Conservation (phyloP, 306 rosid genomes). For the Vigna hirtella region DNA sequence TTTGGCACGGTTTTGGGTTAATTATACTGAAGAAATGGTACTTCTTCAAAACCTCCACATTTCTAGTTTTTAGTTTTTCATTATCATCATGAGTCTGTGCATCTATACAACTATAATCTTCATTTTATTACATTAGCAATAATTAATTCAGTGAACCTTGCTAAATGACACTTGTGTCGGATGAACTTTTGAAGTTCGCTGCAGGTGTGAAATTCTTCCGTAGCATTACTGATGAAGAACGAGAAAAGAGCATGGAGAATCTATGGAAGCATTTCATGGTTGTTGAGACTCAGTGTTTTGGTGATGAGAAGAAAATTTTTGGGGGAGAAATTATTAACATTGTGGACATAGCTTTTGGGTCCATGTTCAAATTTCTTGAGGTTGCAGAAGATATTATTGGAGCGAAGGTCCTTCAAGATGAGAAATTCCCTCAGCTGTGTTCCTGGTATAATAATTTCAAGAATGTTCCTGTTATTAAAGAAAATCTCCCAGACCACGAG, state of each 20-base stretch:
- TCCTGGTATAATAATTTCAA: conserved; percentile 57
- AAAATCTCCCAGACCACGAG: conserved; percentile 51
- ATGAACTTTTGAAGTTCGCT: conserved; percentile 7
- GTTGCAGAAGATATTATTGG: not conserved
- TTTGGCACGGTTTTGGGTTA: conserved; percentile 59
- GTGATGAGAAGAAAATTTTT: conserved; percentile 40
- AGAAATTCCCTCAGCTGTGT: conserved; percentile 51
- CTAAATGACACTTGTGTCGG: not conserved
- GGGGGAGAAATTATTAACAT: conserved; percentile 50
- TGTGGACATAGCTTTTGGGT: conserved; percentile 47
- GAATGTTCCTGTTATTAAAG: conserved; percentile 49
- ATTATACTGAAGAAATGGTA: conserved; percentile 43
- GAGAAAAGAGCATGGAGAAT: conserved; percentile 25
- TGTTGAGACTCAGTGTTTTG: conserved; percentile 40
- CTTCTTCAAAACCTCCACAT: not conserved
- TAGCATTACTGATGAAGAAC: conserved; percentile 22
- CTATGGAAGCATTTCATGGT: conserved; percentile 18
- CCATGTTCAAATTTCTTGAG: conserved; percentile 11
- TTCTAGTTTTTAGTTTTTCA: not conserved
- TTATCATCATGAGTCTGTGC: not conserved
- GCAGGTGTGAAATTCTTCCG: not conserved
- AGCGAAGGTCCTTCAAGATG: conserved; percentile 39
- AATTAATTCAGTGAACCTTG: not conserved
- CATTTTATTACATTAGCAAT: not conserved
- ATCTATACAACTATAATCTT: not conserved